Conservation (phyloP, 2,329 filamentous ascomycete species). For the Cordyceps fumosorosea region DNA sequence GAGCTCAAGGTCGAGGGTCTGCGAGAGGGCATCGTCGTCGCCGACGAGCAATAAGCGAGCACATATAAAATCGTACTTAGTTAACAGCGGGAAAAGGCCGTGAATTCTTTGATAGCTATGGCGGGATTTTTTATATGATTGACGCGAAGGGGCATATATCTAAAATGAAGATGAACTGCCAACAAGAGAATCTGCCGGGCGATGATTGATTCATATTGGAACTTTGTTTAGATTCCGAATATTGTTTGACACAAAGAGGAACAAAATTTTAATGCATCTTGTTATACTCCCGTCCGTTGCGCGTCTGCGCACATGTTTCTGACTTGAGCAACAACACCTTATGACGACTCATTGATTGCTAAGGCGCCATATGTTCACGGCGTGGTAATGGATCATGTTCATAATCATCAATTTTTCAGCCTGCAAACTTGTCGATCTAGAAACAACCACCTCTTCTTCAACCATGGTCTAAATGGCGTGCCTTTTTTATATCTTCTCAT, state of each 20-base stretch:
- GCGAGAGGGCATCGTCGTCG: slow-evolving; percentile 69
- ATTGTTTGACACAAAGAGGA: background rate
- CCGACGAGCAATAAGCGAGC: slow-evolving; percentile 51
- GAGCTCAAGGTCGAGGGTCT: slow-evolving; percentile 84
- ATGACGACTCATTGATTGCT: background rate
- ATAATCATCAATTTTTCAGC: slow-evolving; percentile 13
- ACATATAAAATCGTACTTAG: slow-evolving; percentile 4
- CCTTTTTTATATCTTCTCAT: background rate
- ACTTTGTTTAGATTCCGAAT: slow-evolving; percentile 9
- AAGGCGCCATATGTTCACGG: background rate
- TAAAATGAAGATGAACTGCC: background rate
- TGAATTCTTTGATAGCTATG: slow-evolving; percentile 5
- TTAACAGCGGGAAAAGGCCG: slow-evolving; percentile 1
- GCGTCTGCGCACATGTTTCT: background rate
- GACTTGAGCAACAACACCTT: too few relatives aligned
- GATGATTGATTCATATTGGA: slow-evolving; percentile 3
- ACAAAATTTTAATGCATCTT: background rate
- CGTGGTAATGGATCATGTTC: background rate
- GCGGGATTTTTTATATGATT: background rate
- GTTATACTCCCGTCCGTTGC: background rate
- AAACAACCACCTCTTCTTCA: background rate
- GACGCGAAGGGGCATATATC: background rate
- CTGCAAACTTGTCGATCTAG: background rate
- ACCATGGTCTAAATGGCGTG: slow-evolving; percentile 11
- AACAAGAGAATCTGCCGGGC: background rate